Evolutionary conservation across 2,329 filamentous ascomycete genomes (phyloP).

Genomic region (Rhinocladiella mackenziei): DNA sequence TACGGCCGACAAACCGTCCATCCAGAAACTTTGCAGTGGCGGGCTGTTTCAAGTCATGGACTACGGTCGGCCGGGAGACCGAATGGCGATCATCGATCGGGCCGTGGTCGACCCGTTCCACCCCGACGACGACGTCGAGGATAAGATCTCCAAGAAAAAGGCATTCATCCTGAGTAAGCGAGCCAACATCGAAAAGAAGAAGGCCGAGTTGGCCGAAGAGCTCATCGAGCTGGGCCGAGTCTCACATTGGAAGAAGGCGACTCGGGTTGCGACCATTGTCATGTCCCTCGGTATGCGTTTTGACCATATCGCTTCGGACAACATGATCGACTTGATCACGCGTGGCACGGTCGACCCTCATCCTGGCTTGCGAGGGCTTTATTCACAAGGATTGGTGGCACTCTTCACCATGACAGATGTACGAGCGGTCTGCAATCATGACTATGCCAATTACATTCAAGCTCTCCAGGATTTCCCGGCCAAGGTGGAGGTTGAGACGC

Average conservation of each 20-base stretch:
- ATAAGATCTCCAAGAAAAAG: slow-evolving; percentile 61
- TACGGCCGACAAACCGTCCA: slow-evolving; percentile 86
- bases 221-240: slow-evolving; percentile 70
- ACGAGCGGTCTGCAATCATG: slow-evolving; percentile 78
- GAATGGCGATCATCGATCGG: slow-evolving; percentile 76
- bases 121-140: slow-evolving; percentile 61
- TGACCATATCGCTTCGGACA: slow-evolving; percentile 73
- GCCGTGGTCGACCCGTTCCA: slow-evolving; percentile 67
- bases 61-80: slow-evolving; percentile 82
- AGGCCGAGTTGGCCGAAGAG: slow-evolving; percentile 73
- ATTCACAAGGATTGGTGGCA: slow-evolving; percentile 72
- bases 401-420: slow-evolving; percentile 84
- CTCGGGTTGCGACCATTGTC: slow-evolving; percentile 82
- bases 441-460: slow-evolving; percentile 79
- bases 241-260: slow-evolving; percentile 96
- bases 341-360: slow-evolving; percentile 84
- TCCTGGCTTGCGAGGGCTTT: slow-evolving; percentile 76
- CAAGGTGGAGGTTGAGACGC: slow-evolving; percentile 68
- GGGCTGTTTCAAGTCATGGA: slow-evolving; percentile 84
- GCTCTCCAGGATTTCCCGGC: slow-evolving; percentile 75
- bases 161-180: slow-evolving; percentile 72
- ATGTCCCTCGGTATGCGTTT: slow-evolving; percentile 90
- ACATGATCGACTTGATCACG: slow-evolving; percentile 78
- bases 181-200: slow-evolving; percentile 74
- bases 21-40: slow-evolving; percentile 79